These are phyloP conservation scores for Daedalea quercina DNA, from an alignment of 768 basidiomycete genomes.

Conservation along the genomic window DNA sequence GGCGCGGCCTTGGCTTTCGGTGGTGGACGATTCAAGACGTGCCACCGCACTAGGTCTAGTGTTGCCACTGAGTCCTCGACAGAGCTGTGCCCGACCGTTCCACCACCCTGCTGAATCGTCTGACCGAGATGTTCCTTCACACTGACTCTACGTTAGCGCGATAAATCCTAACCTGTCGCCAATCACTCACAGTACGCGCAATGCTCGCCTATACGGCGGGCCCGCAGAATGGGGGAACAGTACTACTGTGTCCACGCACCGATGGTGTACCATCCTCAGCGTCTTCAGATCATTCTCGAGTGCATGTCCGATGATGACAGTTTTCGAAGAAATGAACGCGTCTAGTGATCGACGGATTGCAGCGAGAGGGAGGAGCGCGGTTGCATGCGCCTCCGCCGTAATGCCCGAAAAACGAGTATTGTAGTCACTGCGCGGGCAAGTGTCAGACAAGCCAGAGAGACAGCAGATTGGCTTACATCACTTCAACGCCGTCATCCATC, in stretches of 20 bases:
- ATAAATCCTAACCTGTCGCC: background rate
- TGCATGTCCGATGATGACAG: slow-evolving; percentile 85
- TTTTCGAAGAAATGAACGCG: slow-evolving; percentile 65
- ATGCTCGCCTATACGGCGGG: slow-evolving; percentile 65
- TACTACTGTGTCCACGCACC: slow-evolving; percentile 80
- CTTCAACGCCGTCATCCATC: slow-evolving; percentile 75
- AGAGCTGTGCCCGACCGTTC: slow-evolving; percentile 77
- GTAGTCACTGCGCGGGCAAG: slow-evolving; percentile 54
- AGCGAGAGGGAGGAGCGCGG: slow-evolving; percentile 59
- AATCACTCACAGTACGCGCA: slow-evolving; percentile 66
- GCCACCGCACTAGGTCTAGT: slow-evolving; percentile 82
- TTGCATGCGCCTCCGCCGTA: slow-evolving; percentile 46
- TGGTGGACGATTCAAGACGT: slow-evolving; percentile 56
- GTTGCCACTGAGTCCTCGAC: slow-evolving; percentile 87
- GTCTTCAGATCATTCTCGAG: slow-evolving; percentile 94
- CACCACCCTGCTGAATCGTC: slow-evolving; percentile 78
- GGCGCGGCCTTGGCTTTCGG: slow-evolving; percentile 10
- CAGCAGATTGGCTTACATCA: slow-evolving; percentile 46
- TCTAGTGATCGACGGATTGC: slow-evolving; percentile 65
- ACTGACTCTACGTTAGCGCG: slow-evolving; percentile 30
- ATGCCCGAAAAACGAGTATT: slow-evolving; percentile 91
- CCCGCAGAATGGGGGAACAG: slow-evolving; percentile 86
- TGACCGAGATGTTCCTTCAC: slow-evolving; percentile 76
- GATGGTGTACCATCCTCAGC: slow-evolving; percentile 78
- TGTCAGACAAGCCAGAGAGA: background rate